phyloP scores from a whole-genome alignment of 371 early-diverging fungal species.

The Encephalitozoon intestinalis region DNA sequence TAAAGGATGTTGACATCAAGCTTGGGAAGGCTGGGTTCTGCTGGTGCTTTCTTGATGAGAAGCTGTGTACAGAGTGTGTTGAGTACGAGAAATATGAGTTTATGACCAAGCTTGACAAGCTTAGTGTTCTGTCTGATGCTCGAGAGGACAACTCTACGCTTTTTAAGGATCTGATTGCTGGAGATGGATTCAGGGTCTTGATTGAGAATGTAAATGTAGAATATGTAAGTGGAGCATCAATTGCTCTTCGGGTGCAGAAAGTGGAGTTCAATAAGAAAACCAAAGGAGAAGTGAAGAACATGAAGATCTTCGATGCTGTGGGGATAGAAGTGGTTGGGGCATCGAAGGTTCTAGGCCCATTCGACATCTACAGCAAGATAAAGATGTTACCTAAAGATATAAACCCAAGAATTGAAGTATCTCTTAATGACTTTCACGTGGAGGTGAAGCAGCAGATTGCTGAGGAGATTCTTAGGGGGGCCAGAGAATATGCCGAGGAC shows the following conservation, averaged over 20 bases:
- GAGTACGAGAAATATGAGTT: background rate
- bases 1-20: background rate
- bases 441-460: background rate
- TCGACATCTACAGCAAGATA: background rate
- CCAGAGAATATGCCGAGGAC: background rate
- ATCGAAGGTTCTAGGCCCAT: background rate
- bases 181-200: background rate
- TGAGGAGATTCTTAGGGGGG: background rate
- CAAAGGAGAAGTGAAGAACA: background rate
- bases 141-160: background rate
- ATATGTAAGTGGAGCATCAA: conserved; percentile 1
- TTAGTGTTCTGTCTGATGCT: background rate
- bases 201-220: background rate
- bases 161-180: background rate
- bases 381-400: background rate
- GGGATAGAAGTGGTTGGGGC: background rate
- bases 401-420: background rate
- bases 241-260: background rate
- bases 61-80: background rate
- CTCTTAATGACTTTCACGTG: background rate
- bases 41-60: conserved; percentile 1
- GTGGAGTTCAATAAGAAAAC: background rate
- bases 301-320: background rate
- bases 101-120: background rate
- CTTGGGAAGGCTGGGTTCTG: background rate